Base-by-base conservation (phyloP, 148 eudicot species). In the Chenopodium suecicum region DNA sequence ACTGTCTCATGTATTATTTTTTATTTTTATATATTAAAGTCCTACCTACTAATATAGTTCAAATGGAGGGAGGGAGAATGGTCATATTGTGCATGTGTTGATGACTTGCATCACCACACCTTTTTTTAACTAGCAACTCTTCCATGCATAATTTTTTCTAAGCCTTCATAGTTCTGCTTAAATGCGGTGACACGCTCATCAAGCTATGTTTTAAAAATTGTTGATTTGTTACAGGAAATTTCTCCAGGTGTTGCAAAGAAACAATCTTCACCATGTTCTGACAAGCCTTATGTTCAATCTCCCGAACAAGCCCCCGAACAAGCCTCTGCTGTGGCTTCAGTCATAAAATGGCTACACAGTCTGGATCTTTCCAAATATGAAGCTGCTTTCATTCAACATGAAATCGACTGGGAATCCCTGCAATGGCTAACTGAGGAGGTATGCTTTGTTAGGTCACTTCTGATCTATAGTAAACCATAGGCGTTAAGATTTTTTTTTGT, bases 371-470 rank as follows among this genome's bases (percentile, higher is more conserved):
- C 87, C 47, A 93, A 86, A 80, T 95, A 93, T 74, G 92, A 90
- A 87, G 87, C 88, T 52, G 60, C 85, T 77, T 95, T 95, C 79
- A 76, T 88, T 22, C 79, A 83, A 77, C 92, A 95, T 81, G 98
- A 95, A 83, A 92, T 95, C 81, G 98, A 93, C 34, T 93, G 96
- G 98, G 98, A 90, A 73, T 86, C 91, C 56, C 72, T 95, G 72
- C 90, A 88, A 69, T 90, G 91, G 87, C 76, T 95, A 84, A 93
- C 94, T 77, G 98, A 95, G 75, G 96, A 95, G 94, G 98, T 95
- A 80, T 78, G 82, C 70, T 56, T 83, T 32, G 74, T 77, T 50
- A 60, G 76, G 48, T 7, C 60, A 22, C 63, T 64, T 69, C 46
- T 65, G 2, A 72, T 46, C 13, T 34, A 71, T 70, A 12, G n/a